These are phyloP conservation scores for Cordyceps sp. DNA, from an alignment of 2,329 filamentous ascomycete genomes.

Conservation along the genomic window DNA sequence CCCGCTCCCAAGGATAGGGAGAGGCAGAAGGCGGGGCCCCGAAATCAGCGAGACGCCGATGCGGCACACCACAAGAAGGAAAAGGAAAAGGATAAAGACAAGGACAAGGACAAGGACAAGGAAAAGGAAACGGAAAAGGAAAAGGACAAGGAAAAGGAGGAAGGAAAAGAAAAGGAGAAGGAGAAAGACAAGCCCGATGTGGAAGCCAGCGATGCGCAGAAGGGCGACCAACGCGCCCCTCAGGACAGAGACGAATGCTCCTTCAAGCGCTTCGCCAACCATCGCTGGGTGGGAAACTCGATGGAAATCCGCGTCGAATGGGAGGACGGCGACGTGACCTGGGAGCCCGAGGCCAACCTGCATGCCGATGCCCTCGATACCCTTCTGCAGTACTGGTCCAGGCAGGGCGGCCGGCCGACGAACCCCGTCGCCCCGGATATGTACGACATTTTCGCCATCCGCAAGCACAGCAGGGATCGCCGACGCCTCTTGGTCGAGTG, in stretches of 20 bases:
- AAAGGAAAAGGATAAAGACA: too few relatives aligned
- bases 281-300: slow-evolving; percentile 13
- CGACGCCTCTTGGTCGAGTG: slow-evolving; percentile 17
- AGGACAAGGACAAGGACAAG: too few relatives aligned
- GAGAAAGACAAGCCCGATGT: background rate
- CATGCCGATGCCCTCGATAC: slow-evolving; percentile 14
- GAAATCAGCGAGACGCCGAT: too few relatives aligned
- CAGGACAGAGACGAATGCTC: slow-evolving; percentile 5
- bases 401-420: slow-evolving; percentile 12
- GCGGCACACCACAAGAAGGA: too few relatives aligned
- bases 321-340: slow-evolving; percentile 13
- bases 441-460: slow-evolving; percentile 16
- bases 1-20: too few relatives aligned
- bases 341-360: slow-evolving; percentile 16
- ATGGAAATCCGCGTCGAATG: slow-evolving; percentile 16
- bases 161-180: too few relatives aligned
- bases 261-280: slow-evolving; percentile 8
- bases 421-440: slow-evolving; percentile 14
- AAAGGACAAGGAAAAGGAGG: too few relatives aligned
- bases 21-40: too few relatives aligned
- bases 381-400: slow-evolving; percentile 17
- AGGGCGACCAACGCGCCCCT: background rate
- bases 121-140: too few relatives aligned
- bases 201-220: background rate
- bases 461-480: slow-evolving; percentile 12